Conservation (phyloP, 2,329 filamentous ascomycete species). For the Colletotrichum musae region DNA sequence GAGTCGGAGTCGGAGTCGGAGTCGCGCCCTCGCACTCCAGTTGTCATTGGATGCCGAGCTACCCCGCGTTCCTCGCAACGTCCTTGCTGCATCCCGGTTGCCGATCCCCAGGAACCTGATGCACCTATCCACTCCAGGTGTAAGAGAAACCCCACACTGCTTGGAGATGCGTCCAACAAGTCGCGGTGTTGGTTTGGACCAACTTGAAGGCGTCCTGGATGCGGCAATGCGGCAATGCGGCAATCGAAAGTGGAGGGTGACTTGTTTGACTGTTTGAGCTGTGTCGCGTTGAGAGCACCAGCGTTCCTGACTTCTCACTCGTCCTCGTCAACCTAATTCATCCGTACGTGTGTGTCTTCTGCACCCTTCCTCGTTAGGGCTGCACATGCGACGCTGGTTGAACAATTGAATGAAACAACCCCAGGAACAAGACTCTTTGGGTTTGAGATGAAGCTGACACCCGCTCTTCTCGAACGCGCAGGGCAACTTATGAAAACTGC, state of each 20-base stretch:
- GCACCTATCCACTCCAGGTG: conserved; percentile 21
- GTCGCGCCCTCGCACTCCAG: conserved; percentile 6
- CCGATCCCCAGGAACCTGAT: conserved; percentile 26
- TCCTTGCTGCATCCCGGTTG: conserved; percentile 25
- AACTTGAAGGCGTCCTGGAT: no score
- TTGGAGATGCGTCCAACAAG: no score
- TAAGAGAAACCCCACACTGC: conserved; percentile 3
- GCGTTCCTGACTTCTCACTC: background rate
- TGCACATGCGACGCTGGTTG: background rate
- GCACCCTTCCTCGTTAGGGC: background rate
- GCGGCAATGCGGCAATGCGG: no score
- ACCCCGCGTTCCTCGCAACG: conserved; percentile 36
- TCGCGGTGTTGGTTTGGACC: no score
- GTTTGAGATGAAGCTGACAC: conserved; percentile 9
- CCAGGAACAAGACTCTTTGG: background rate
- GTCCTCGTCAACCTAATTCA: background rate
- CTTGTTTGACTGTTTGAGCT: background rate
- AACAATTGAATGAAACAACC: background rate
- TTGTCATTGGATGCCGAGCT: conserved; percentile 28
- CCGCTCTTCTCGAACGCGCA: background rate
- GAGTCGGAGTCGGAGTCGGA: no score
- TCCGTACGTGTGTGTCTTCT: background rate
- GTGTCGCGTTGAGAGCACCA: background rate
- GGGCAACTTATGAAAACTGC: background rate
- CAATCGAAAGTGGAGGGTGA: no score